Percentiles rank a stretch among this genome's conserved stretches.
Evolutionary conservation across 2,329 filamentous ascomycete genomes (phyloP).

Genomic region (Xylariaceae sp.): DNA sequence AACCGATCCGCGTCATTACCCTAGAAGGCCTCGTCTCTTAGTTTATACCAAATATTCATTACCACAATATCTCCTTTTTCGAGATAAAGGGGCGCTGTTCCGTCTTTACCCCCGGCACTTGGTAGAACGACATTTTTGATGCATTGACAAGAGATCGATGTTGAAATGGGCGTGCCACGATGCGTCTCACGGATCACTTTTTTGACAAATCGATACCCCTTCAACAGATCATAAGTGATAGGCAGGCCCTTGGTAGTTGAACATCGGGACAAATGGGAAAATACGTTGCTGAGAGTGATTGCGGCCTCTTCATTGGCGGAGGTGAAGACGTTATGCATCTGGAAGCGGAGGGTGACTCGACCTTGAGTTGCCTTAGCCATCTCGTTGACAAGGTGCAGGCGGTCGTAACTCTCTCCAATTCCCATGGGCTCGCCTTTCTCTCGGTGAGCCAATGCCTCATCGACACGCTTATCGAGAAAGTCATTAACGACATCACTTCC

Average conservation of each 20-base stretch:
- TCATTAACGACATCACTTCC: slow-evolving; percentile 12
- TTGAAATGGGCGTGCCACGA: slow-evolving; percentile 13
- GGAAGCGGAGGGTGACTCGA: slow-evolving; percentile 18
- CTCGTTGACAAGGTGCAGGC: slow-evolving; percentile 21
- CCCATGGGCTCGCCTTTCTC: slow-evolving; percentile 1
- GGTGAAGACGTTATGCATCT: slow-evolving; percentile 28
- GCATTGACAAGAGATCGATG: slow-evolving; percentile 12
- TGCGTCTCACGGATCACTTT: slow-evolving; percentile 24
- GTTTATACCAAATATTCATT: slow-evolving; percentile 17
- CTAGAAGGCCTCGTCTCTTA: slow-evolving; percentile 18
- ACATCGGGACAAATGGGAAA: slow-evolving; percentile 30
- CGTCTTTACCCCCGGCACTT: slow-evolving; percentile 19
- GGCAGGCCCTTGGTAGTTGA: slow-evolving; percentile 14
- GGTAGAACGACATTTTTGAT: slow-evolving; percentile 16
- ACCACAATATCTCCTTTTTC: slow-evolving; percentile 16
- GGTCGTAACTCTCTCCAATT: neutral
- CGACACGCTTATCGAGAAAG: slow-evolving; percentile 18
- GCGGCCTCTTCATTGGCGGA: slow-evolving; percentile 27
- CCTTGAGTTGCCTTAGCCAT: slow-evolving; percentile 25
- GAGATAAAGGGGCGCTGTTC: slow-evolving; percentile 14
- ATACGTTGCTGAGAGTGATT: slow-evolving; percentile 25
- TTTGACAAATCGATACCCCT: slow-evolving; percentile 22
- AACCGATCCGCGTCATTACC: slow-evolving; percentile 21
- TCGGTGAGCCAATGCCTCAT: slow-evolving; percentile 10
- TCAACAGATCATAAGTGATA: slow-evolving; percentile 28